Percentiles rank a stretch among this genome's conserved stretches.
Evolutionary conservation across 2,329 filamentous ascomycete genomes (phyloP).

Genomic region (Fusarium paranaense): DNA sequence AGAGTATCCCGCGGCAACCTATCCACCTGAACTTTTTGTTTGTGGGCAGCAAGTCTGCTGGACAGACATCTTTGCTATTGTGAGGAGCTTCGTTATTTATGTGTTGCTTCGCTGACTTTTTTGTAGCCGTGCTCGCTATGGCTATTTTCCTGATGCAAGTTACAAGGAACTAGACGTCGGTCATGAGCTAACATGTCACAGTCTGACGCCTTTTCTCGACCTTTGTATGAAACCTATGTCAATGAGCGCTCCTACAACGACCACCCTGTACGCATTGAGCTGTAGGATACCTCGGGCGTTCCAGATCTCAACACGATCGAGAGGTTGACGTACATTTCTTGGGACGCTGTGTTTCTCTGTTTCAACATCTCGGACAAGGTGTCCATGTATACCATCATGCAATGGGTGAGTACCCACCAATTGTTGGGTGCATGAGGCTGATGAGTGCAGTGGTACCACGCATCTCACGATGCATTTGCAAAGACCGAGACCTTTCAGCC

Average conservation of each 20-base stretch:
- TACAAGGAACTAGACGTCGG: too few species aligned
- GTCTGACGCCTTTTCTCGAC: constrained; percentile 49
- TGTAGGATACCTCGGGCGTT: constrained; percentile 56
- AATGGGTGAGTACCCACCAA: constrained; percentile 46
- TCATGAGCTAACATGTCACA: constrained; percentile 26
- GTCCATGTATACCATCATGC: constrained; percentile 49
- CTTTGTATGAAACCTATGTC: constrained; percentile 51
- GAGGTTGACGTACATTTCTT: constrained; percentile 50
- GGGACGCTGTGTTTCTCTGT: constrained; percentile 54
- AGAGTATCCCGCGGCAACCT: constrained; percentile 29
- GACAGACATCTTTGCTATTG: constrained; percentile 55
- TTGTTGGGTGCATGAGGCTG: not conserved
- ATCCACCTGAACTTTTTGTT: constrained; percentile 52
- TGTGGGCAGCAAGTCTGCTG: constrained; percentile 47
- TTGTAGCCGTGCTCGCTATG: constrained; percentile 52
- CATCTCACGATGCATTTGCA: constrained; percentile 44
- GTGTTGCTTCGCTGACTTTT: not conserved
- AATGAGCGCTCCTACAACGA: constrained; percentile 41
- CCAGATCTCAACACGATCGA: constrained; percentile 51
- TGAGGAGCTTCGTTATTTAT: constrained; percentile 25
- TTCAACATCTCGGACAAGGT: constrained; percentile 52
- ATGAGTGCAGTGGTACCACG: constrained; percentile 46
- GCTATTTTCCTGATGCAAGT: constrained; percentile 53
- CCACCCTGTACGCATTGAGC: constrained; percentile 47
- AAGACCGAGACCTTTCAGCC: constrained; percentile 32